phyloP scores from a whole-genome alignment of 192 early-diverging fungal species.

The Bifiguratus adelaidae region DNA sequence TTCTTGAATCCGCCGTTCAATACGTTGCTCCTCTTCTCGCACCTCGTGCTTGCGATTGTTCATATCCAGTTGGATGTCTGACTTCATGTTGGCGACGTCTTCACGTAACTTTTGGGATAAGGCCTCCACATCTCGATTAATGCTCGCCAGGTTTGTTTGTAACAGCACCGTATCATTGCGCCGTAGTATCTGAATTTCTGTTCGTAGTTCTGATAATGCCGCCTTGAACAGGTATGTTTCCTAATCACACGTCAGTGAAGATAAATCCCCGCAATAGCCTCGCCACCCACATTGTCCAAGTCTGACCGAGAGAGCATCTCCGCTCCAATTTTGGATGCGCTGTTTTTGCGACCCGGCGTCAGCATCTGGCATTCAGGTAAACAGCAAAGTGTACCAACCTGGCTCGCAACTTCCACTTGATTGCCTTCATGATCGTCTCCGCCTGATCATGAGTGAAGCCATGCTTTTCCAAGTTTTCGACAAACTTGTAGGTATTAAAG shows the following conservation, averaged over 20 bases:
- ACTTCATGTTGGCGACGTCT: constrained; percentile 62
- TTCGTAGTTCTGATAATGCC: constrained; percentile 69
- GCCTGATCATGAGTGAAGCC: constrained; percentile 66
- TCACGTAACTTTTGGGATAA: constrained; percentile 68
- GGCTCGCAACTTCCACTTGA: constrained; percentile 59
- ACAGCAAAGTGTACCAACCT: constrained; percentile 16
- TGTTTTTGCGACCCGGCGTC: constrained; percentile 1
- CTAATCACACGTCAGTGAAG: constrained; percentile 7
- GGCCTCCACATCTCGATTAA: constrained; percentile 71
- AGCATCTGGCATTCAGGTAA: neutral
- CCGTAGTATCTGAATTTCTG: constrained; percentile 62
- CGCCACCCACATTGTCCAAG: constrained; percentile 57
- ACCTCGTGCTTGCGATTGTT: constrained; percentile 83
- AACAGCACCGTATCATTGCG: constrained; percentile 68
- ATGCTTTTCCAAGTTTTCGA: constrained; percentile 46
- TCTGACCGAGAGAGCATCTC: constrained; percentile 61
- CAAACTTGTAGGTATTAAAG: constrained; percentile 75
- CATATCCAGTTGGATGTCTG: constrained; percentile 83
- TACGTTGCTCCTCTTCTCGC: constrained; percentile 62
- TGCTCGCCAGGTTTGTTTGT: constrained; percentile 58
- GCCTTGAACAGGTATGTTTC: constrained; percentile 76
- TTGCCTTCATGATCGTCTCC: constrained; percentile 60
- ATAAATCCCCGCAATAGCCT: neutral
- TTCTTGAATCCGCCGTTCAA: constrained; percentile 71
- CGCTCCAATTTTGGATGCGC: constrained; percentile 32